phyloP scores from a whole-genome alignment of 108 stramenopile species.

The Pinguiococcus pyrenoidosus region DNA sequence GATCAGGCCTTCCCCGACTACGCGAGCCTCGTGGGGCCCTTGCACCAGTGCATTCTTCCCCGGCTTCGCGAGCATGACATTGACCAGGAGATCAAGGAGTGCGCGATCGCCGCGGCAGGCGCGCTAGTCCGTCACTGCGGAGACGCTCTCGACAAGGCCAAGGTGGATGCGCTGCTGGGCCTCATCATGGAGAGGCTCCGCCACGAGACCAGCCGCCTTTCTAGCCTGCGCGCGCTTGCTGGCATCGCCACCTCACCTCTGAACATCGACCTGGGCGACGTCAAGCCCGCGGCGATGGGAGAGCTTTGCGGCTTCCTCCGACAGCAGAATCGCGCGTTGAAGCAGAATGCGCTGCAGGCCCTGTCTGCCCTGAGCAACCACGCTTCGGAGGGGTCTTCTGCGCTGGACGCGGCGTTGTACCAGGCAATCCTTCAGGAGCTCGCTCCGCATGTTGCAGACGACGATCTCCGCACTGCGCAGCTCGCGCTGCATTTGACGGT shows the following conservation, averaged over 20 bases:
- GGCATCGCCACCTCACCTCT: constrained; percentile 50
- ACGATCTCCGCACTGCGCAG: constrained; percentile 81
- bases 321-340: constrained; percentile 66
- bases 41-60: constrained; percentile 70
- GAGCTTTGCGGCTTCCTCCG: constrained; percentile 68
- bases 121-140: constrained; percentile 20
- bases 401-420: constrained; percentile 36
- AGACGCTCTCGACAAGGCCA: constrained; percentile 39
- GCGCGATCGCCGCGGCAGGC: constrained; percentile 39
- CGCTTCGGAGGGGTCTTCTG: no score
- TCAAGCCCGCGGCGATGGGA: constrained; percentile 52
- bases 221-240: constrained; percentile 71
- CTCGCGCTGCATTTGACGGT: constrained; percentile 26
- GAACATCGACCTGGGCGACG: constrained; percentile 51
- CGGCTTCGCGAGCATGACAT: constrained; percentile 78
- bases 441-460: constrained; percentile 56
- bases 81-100: constrained; percentile 95
- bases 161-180: constrained; percentile 38
- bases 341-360: constrained; percentile 64
- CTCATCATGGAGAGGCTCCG: constrained; percentile 69
- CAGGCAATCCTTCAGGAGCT: constrained; percentile 58
- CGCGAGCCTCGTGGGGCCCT: constrained; percentile 13
- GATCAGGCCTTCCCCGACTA: constrained; percentile 24
- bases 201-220: constrained; percentile 82
- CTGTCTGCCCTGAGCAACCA: constrained; percentile 39